Conservation (phyloP, 2,329 filamentous ascomycete genomes). For the Apiospora malaysiana region DNA sequence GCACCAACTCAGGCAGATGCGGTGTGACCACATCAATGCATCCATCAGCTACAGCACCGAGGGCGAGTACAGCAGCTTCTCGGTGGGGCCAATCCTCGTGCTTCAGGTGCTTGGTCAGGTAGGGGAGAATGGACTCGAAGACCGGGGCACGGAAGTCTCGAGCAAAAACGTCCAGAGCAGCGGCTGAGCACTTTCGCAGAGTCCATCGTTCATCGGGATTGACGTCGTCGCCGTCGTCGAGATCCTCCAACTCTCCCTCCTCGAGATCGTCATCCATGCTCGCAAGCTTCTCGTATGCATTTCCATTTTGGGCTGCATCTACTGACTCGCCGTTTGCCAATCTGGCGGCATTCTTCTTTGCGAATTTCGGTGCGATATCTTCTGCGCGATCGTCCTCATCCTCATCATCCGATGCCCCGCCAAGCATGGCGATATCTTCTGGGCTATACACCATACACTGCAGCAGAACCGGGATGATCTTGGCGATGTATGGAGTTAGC, state of each 20-base stretch:
- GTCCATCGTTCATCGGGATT: conserved; percentile 95
- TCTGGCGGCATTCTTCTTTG: conserved; percentile 69
- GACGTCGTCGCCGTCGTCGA: conserved; percentile 75
- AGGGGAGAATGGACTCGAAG: conserved; percentile 90
- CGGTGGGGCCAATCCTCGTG: conserved; percentile 90
- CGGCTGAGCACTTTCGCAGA: conserved; percentile 93
- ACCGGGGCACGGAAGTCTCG: conserved; percentile 87
- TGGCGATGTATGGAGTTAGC: conserved; percentile 77
- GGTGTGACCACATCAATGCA: conserved; percentile 90
- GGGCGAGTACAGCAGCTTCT: conserved; percentile 90
- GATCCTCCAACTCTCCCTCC: conserved; percentile 85
- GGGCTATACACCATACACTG: conserved; percentile 97
- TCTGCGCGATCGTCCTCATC: conserved; percentile 88
- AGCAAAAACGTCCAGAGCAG: conserved; percentile 91
- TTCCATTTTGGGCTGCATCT: conserved; percentile 54
- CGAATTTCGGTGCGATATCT: conserved; percentile 92
- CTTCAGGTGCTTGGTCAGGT: conserved; percentile 86
- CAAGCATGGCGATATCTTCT: conserved; percentile 86
- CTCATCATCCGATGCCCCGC: conserved; percentile 85
- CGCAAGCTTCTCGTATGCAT: conserved; percentile 60
- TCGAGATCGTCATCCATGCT: conserved; percentile 77
- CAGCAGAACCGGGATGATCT: conserved; percentile 88
- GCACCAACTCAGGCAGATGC: conserved; percentile 87
- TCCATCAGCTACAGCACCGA: conserved; percentile 93
- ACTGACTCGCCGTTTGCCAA: conserved; percentile 62